Percentiles rank a stretch among this genome's conserved stretches.
phyloP scores from a whole-genome alignment of 345 rosid genomes.

The Eucalyptus albens region DNA sequence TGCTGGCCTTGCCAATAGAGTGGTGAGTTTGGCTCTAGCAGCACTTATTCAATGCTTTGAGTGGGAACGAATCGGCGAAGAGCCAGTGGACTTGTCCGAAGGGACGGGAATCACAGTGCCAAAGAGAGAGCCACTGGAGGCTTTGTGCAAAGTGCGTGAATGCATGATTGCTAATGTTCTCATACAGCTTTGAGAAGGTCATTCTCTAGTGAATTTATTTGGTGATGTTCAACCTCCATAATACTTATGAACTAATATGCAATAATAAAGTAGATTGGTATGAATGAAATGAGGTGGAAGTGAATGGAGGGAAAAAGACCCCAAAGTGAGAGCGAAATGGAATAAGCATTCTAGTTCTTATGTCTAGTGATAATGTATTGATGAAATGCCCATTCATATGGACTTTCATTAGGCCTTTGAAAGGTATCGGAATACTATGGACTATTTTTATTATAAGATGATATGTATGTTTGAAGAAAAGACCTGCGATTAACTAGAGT shows the following conservation, averaged over 20 bases:
- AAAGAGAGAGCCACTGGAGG: slow-evolving; percentile 23
- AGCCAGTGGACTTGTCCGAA: slow-evolving; percentile 27
- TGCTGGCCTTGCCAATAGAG: slow-evolving; percentile 21
- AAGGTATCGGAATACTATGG: not conserved
- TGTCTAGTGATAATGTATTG: not conserved
- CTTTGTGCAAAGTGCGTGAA: slow-evolving; percentile 6
- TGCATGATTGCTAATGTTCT: not conserved
- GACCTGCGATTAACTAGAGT: not conserved
- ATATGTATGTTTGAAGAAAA: not conserved
- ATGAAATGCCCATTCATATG: not conserved
- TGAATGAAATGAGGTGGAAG: not conserved
- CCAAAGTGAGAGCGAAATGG: not conserved
- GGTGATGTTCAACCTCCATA: not conserved
- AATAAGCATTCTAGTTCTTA: not conserved
- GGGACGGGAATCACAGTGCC: slow-evolving; percentile 31
- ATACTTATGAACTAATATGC: not conserved
- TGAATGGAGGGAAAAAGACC: not conserved
- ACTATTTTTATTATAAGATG: not conserved
- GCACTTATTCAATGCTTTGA: slow-evolving; percentile 46
- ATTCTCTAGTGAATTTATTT: not conserved
- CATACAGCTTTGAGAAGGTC: not conserved
- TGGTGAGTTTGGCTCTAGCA: not conserved
- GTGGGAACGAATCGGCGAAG: slow-evolving; percentile 29
- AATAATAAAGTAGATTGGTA: not conserved
- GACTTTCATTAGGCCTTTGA: not conserved